A percentile compares a stretch with the other conserved stretches of the same genome.
These are phyloP conservation scores for Gyromitra esculenta DNA, from an alignment of 2,329 filamentous ascomycete species.

Conservation along the genomic window DNA sequence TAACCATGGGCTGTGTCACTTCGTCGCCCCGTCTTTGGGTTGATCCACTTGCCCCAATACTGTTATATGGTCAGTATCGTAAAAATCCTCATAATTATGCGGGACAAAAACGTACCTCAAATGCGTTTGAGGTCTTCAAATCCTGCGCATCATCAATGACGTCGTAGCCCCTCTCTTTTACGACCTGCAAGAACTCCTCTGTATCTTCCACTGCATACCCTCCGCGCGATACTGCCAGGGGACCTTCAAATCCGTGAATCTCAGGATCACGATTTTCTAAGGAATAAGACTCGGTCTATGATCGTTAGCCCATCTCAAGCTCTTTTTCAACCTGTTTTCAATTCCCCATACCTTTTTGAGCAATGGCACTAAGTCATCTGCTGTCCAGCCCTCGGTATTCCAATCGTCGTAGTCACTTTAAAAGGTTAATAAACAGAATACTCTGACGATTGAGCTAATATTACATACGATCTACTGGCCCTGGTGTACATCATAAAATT, in stretches of 20 bases:
- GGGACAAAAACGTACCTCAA: conserved; percentile 56
- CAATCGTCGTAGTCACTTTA: conserved; percentile 65
- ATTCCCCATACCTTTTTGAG: conserved; percentile 64
- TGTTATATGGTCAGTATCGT: conserved; percentile 23
- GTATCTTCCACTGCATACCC: conserved; percentile 61
- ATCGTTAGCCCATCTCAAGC: conserved; percentile 21
- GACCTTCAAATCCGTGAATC: conserved; percentile 55
- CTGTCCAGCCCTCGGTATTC: conserved; percentile 66
- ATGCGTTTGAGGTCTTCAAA: conserved; percentile 62
- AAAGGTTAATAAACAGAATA: conserved; percentile 61
- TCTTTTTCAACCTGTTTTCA: not conserved
- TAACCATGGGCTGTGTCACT: conserved; percentile 69
- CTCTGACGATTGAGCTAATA: conserved; percentile 63
- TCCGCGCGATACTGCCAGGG: conserved; percentile 64
- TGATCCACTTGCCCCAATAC: conserved; percentile 56
- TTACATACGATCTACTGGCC: conserved; percentile 58
- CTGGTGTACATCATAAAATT: conserved; percentile 68
- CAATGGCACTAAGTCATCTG: conserved; percentile 66
- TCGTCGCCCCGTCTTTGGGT: conserved; percentile 64
- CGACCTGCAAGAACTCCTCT: conserved; percentile 65
- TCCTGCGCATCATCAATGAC: conserved; percentile 68
- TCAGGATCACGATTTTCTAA: conserved; percentile 46
- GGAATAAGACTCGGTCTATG: conserved; percentile 51
- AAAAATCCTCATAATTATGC: too few relatives aligned
- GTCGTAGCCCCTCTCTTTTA: conserved; percentile 64